Percentiles rank a stretch among this genome's conserved stretches.
phyloP scores from a whole-genome alignment of 2,329 filamentous ascomycete species.

The Penicillium sp. region DNA sequence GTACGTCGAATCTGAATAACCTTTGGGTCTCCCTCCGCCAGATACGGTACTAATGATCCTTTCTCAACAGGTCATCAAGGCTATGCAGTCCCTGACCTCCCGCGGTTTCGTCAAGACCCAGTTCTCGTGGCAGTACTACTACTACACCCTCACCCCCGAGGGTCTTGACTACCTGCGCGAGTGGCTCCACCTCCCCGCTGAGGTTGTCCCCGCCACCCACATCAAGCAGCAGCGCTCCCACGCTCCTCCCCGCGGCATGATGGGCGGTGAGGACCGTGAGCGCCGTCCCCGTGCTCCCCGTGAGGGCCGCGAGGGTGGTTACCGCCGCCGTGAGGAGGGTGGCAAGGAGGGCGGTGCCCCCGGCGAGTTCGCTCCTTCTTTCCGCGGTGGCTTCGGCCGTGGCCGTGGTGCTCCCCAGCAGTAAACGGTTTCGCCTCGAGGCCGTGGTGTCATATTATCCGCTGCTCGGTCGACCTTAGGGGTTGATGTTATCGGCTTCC shows the following conservation, averaged over 20 bases:
- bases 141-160: slow-evolving; percentile 99
- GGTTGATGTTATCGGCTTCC: slow-evolving; percentile 21
- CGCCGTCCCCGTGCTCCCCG: slow-evolving; percentile 72
- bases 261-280: slow-evolving; percentile 79
- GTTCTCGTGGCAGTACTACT: slow-evolving; percentile 99
- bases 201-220: slow-evolving; percentile 99
- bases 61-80: slow-evolving; percentile 72
- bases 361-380: slow-evolving; percentile 85
- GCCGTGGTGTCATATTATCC: slow-evolving; percentile 25
- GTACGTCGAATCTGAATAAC: slow-evolving; percentile 40
- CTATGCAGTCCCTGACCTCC: slow-evolving; percentile 94
- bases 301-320: slow-evolving; percentile 78
- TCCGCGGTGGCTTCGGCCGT: slow-evolving; percentile 87
- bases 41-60: slow-evolving; percentile 4
- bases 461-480: slow-evolving; percentile 29
- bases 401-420: slow-evolving; percentile 67
- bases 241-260: slow-evolving; percentile 96
- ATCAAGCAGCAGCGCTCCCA: slow-evolving; percentile 99
- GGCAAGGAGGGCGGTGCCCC: slow-evolving; percentile 89
- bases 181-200: slow-evolving; percentile 98
- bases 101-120: slow-evolving; percentile 99
- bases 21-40: background rate
- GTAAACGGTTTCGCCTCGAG: slow-evolving; percentile 26
- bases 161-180: slow-evolving; percentile 99
- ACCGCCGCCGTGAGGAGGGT: slow-evolving; percentile 76